These are phyloP conservation scores for Trichoderma endophyticum DNA, from an alignment of 2,329 filamentous ascomycete genomes.

Conservation along the genomic window DNA sequence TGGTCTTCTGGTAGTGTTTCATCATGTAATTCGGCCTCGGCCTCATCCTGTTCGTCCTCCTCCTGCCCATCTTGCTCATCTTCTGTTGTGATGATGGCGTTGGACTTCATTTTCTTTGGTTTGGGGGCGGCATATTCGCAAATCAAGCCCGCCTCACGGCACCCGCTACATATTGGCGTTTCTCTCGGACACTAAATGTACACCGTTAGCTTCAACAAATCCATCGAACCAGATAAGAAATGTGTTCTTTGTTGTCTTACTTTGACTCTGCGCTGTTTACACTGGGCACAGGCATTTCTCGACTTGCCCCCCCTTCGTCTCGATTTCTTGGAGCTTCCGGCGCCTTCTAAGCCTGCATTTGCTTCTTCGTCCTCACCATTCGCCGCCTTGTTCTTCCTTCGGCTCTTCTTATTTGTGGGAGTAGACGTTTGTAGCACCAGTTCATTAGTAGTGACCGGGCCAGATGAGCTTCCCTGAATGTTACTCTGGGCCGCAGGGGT, in stretches of 20 bases:
- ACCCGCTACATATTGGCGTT: constrained; percentile 40
- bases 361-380: not conserved
- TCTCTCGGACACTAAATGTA: constrained; percentile 40
- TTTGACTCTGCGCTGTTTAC: constrained; percentile 38
- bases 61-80: constrained; percentile 23
- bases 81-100: constrained; percentile 20
- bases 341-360: constrained; percentile 5
- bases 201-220: constrained; percentile 21
- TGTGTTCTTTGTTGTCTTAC: constrained; percentile 26
- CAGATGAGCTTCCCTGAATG: constrained; percentile 25
- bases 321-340: constrained; percentile 14
- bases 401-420: constrained; percentile 17
- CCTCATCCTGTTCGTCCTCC: constrained; percentile 18
- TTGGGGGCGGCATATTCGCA: constrained; percentile 42
- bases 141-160: constrained; percentile 28
- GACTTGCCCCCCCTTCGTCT: constrained; percentile 30
- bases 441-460: constrained; percentile 32
- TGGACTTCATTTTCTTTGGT: constrained; percentile 26
- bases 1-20: not conserved
- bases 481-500: constrained; percentile 20
- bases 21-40: not conserved
- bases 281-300: constrained; percentile 36
- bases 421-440: constrained; percentile 28
- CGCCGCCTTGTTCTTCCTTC: not conserved
- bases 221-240: not conserved